phyloP scores from a whole-genome alignment of 306 rosid species.

The Trifolium fragiferum region DNA sequence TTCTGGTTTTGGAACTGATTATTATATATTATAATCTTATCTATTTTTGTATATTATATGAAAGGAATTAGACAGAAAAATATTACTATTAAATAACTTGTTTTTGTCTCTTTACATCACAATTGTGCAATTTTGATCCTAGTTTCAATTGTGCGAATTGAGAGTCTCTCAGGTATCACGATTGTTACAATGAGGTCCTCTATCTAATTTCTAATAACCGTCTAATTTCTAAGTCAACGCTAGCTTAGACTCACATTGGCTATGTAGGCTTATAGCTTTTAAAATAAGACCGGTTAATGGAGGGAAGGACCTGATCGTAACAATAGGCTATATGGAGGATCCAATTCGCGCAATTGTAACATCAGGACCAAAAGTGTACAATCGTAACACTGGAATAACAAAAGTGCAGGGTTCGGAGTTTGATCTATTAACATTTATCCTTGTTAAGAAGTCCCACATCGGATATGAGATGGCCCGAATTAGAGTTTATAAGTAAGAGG shows the following conservation, averaged over 20 bases:
- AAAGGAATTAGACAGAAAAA: conserved; percentile 15
- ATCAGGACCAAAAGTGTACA: background rate
- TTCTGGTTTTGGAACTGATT: conserved; percentile 20
- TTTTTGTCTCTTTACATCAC: background rate
- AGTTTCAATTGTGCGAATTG: background rate
- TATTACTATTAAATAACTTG: background rate
- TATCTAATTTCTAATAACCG: background rate
- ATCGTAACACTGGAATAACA: background rate
- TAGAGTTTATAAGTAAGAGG: too few species aligned
- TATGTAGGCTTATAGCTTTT: background rate
- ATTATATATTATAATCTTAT: conserved; percentile 18
- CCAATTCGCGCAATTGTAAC: background rate
- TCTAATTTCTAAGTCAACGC: conserved; percentile 11
- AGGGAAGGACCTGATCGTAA: background rate
- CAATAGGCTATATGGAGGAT: background rate
- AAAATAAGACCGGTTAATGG: background rate
- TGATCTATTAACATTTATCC: background rate
- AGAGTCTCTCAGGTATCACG: background rate
- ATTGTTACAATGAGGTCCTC: background rate
- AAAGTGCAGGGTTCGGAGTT: background rate
- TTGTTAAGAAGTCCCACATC: too few species aligned
- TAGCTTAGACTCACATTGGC: background rate
- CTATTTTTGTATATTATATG: conserved; percentile 13
- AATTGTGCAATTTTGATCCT: conserved; percentile 2
- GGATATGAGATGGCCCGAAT: too few species aligned